Evolutionary conservation across 441 rosid species (phyloP), one percentile per base, ranked within the genome.

Genomic region (Melastoma candidum): DNA sequence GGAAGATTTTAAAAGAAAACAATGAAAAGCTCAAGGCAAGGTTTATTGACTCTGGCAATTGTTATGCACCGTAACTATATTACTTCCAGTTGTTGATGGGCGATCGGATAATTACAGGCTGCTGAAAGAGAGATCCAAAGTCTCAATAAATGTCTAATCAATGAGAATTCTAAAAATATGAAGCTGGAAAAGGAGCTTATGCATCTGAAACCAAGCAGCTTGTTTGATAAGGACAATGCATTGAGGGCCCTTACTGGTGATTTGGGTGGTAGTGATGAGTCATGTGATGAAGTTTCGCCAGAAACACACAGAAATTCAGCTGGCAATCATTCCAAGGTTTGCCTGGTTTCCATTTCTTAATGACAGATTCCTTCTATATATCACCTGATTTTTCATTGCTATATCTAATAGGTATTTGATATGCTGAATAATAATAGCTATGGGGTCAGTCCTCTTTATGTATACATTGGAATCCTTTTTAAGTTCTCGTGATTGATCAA

Each of bases 1-100:
- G 88, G 96, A 85, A 63, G 36, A 81, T 88, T 51, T 68, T 92
- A 77, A 84, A 84, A 83, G 81, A 83, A 73, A 69, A 74, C 61
- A 81, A 77, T 54, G 73, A 74, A 61, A 88, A 83, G 70, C 66
- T 92, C 36, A 75, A 69, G 90, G 98, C 88, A 60, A 54, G 53
- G 27, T 54, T 26, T 51, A 45, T 13, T 51, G 45, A 29, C 55
- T 51, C 41, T 51, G 55, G 7, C 0, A 29, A 29, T 32, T 32
- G 25, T 13, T 51, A 0, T 13, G 32, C 1, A 12, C n/a, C 55
- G 29, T 17, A 11, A 12, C 45, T 43, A 32, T 36, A 44, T 36
- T 12, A 51, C 29, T 4, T 0, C 9, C 17, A 14, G 45, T 41
- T 11, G 9, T 32, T 44, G 48, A 12, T 44, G 12, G 22, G 22